phyloP scores from a whole-genome alignment of 2,329 filamentous ascomycete species.

The Raffaelea arxii region DNA sequence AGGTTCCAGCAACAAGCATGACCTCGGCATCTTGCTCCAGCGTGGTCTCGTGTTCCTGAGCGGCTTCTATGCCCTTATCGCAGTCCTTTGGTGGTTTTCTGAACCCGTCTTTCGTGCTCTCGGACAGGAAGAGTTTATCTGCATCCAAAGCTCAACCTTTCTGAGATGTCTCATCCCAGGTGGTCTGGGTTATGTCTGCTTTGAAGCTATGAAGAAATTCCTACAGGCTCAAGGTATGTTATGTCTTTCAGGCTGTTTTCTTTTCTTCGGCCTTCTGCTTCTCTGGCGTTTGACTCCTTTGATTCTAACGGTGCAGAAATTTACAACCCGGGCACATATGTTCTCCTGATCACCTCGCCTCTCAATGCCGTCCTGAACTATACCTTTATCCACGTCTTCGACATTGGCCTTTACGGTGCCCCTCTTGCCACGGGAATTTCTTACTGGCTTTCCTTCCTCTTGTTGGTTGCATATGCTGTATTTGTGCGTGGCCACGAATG shows the following conservation, averaged over 20 bases:
- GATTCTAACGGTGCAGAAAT: constrained; percentile 30
- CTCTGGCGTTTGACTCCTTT: too few relatives aligned
- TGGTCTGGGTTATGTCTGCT: constrained; percentile 78
- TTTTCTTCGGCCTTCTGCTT: too few relatives aligned
- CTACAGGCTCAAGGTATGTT: constrained; percentile 77
- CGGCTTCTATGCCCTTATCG: constrained; percentile 63
- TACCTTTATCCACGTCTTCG: constrained; percentile 63
- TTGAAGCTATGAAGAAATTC: constrained; percentile 78
- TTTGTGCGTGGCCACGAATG: constrained; percentile 64
- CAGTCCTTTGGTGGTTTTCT: constrained; percentile 63
- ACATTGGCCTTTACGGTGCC: constrained; percentile 65
- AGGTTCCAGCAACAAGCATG: constrained; percentile 66
- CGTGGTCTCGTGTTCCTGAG: constrained; percentile 63
- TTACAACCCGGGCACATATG: constrained; percentile 76
- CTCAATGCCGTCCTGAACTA: constrained; percentile 75
- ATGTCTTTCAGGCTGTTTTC: constrained; percentile 31
- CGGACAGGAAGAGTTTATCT: constrained; percentile 71
- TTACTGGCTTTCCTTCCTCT: constrained; percentile 75
- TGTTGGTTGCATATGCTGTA: constrained; percentile 63
- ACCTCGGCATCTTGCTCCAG: constrained; percentile 71
- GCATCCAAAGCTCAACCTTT: constrained; percentile 62
- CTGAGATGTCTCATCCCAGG: constrained; percentile 67
- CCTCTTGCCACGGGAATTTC: constrained; percentile 74
- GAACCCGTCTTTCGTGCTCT: constrained; percentile 64
- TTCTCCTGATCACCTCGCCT: constrained; percentile 72